phyloP scores from a whole-genome alignment of 768 basidiomycete species.

The Clathrus columnatus region DNA sequence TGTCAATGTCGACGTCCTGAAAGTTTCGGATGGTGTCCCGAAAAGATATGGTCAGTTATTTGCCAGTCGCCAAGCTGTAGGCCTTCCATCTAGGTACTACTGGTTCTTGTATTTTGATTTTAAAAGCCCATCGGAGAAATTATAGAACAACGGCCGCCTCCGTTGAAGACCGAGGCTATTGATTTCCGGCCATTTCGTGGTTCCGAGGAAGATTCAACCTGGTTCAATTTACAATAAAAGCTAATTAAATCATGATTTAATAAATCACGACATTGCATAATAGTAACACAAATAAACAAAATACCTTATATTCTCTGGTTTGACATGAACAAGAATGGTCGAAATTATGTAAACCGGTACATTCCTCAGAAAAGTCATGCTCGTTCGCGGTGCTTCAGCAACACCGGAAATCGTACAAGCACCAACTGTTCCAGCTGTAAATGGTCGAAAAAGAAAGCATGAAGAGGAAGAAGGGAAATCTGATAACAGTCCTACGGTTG shows the following conservation, averaged over 20 bases:
- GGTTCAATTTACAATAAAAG: background rate
- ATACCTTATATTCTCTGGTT: too few relatives aligned
- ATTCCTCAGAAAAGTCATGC: background rate
- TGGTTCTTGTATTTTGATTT: too few relatives aligned
- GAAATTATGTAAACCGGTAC: background rate
- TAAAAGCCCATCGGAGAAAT: too few relatives aligned
- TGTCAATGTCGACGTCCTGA: too few relatives aligned
- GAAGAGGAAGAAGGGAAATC: background rate
- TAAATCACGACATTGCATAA: background rate
- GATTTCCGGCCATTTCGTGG: background rate
- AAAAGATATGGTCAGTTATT: too few relatives aligned
- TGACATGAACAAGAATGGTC: too few relatives aligned
- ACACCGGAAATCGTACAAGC: background rate
- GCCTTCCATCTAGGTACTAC: too few relatives aligned
- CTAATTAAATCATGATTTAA: background rate
- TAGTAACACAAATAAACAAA: background rate
- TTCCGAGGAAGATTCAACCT: background rate
- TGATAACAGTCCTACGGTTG: background rate
- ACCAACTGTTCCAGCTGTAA: background rate
- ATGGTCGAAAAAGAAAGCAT: slow-evolving; percentile 2
- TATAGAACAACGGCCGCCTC: too few relatives aligned
- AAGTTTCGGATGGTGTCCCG: too few relatives aligned
- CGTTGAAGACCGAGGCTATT: too few relatives aligned
- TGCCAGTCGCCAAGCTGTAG: too few relatives aligned
- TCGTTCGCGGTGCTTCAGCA: slow-evolving; percentile 8